Evolutionary conservation across 768 basidiomycete species (phyloP).

Genomic region (Leccinum subgranulosum): DNA sequence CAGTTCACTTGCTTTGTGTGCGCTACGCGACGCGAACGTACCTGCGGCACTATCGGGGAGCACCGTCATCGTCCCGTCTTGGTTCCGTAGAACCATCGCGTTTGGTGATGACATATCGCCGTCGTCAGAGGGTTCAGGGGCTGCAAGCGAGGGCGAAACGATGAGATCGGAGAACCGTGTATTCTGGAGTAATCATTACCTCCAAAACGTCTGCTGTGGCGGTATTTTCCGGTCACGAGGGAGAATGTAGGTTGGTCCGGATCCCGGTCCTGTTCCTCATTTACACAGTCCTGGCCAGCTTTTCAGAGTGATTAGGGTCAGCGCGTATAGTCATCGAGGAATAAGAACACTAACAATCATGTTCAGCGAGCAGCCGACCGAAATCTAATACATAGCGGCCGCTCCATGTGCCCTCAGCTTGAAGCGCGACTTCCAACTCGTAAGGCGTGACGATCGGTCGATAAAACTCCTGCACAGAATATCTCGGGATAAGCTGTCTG

Average conservation of each 20-base stretch:
- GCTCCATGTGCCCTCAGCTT: conserved; percentile 66
- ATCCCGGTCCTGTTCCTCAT: conserved; percentile 46
- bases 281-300: conserved; percentile 3
- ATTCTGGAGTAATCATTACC: conserved; percentile 15
- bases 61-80: conserved; percentile 54
- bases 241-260: conserved; percentile 80
- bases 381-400: conserved; percentile 82
- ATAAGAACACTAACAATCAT: conserved; percentile 15
- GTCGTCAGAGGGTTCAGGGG: conserved; percentile 11
- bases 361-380: conserved; percentile 48
- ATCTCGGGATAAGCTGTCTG: not conserved
- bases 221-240: conserved; percentile 79
- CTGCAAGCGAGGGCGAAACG: not conserved
- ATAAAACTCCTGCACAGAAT: conserved; percentile 69
- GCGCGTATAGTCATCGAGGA: not conserved
- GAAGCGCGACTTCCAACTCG: conserved; percentile 81
- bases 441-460: conserved; percentile 92
- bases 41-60: conserved; percentile 71
- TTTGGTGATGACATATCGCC: conserved; percentile 28
- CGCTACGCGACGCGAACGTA: conserved; percentile 28
- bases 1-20: conserved; percentile 1
- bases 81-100: conserved; percentile 59
- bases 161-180: not conserved
- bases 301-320: not conserved
- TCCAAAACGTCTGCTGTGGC: conserved; percentile 70